phyloP scores from a whole-genome alignment of 129 eudicot genomes.

The Chrysanthemum makinoi region DNA sequence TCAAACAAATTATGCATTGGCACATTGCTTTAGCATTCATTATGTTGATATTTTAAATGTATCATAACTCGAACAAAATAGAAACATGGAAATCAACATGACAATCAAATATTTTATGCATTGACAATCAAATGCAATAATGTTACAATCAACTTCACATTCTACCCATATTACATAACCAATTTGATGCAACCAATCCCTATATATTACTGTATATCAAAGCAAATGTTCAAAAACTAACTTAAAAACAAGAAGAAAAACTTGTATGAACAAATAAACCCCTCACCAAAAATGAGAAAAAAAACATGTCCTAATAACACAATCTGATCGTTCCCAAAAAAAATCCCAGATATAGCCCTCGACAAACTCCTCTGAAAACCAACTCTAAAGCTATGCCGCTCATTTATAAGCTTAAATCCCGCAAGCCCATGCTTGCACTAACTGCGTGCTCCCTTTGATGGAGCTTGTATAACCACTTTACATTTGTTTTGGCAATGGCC shows the following conservation, averaged over 20 bases:
- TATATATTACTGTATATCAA: constrained; percentile 15
- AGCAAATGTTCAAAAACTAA: constrained; percentile 23
- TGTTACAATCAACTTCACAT: constrained; percentile 45
- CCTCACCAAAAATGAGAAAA: constrained; percentile 42
- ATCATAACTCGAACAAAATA: not conserved
- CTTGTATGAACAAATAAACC: constrained; percentile 32
- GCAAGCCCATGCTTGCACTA: constrained; percentile 56
- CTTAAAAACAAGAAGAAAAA: constrained; percentile 17
- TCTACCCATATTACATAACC: constrained; percentile 44
- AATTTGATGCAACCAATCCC: constrained; percentile 34
- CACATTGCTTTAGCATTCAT: no score
- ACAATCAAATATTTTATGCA: constrained; percentile 22
- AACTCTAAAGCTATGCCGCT: constrained; percentile 37
- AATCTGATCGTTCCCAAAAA: constrained; percentile 7
- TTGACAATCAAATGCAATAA: constrained; percentile 37
- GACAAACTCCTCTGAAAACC: constrained; percentile 35
- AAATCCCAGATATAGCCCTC: constrained; percentile 41
- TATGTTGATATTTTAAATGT: not conserved
- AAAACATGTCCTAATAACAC: constrained; percentile 39
- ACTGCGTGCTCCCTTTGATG: constrained; percentile 23
- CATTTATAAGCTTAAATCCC: constrained; percentile 36
- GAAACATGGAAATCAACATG: not conserved
- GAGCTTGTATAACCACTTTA: constrained; percentile 38
- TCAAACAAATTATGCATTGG: not conserved
- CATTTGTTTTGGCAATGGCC: constrained; percentile 26